Evolutionary conservation across 371 early-diverging fungal species (phyloP), one percentile per base, ranked within the genome.

Genomic region (Synchytrium microbalum): DNA sequence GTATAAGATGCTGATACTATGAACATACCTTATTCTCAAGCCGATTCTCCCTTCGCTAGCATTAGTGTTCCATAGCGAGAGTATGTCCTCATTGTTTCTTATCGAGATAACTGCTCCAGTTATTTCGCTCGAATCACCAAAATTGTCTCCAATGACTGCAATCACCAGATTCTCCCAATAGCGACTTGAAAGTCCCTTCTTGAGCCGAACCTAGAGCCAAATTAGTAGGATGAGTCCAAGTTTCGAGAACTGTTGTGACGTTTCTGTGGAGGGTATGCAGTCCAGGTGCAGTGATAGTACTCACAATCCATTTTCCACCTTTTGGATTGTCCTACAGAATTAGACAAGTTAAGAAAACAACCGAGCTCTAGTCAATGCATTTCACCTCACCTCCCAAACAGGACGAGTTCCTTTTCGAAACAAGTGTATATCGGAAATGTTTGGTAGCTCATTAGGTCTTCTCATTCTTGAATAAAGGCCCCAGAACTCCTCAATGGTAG

Each of bases 291-390:
- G 51, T 51, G 51, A 51, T n/a, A 51, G 14, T 25, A 58, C 64
- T 25, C 8, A 96, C 89, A 67, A 96, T 95, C 96, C 96, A 96
- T 72, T 97, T 97, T 61, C 99, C 99, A 53, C 99, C 99, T 61
- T 84, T 82, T 58, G 90, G 84, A 75, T 96, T 98, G 56, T 83
- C 86, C 27, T 86, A 23, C 19, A 38, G 59, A 16, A 16, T 54
- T 26, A 29, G 19, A 2, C 58, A 32, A 23, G n/a, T 56, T 30
- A 52, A 16, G 2, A 27, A 60, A 55, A 38, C 29, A 63, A 63
- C 30, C 16, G 27, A 55, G 29, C 16, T 54, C 10, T 3, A 8
- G 27, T 61, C 5, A 62, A n/a, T 54, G 14, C 14, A 28, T 26
- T 58, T 29, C 29, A 27, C 29, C 67, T 58, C 76, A 86, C 90